Conservation (phyloP, 2,329 filamentous ascomycete species). For the Emergomyces orientalis region DNA sequence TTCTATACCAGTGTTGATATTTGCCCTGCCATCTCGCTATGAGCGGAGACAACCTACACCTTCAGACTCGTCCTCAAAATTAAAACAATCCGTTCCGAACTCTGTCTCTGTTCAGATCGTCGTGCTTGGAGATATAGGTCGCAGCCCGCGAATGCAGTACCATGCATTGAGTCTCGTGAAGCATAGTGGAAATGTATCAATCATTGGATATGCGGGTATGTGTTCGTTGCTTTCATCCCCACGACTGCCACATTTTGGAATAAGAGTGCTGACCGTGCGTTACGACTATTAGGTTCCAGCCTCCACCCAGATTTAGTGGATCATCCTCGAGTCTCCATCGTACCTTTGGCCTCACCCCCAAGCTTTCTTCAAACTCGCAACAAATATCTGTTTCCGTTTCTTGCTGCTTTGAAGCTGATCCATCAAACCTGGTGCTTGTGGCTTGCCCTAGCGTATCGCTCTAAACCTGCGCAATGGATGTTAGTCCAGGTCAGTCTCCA, state of each 20-base stretch:
- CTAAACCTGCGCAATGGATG: conserved; percentile 71
- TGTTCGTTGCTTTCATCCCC: background rate
- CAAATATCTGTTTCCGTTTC: conserved; percentile 64
- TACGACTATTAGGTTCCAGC: conserved; percentile 55
- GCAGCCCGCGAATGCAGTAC: conserved; percentile 97
- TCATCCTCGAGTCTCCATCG: conserved; percentile 60
- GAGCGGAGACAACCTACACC: background rate
- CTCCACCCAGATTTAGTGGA: conserved; percentile 67
- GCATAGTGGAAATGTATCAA: conserved; percentile 67
- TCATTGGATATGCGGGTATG: conserved; percentile 79
- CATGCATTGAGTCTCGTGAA: conserved; percentile 87
- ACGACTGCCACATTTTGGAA: background rate
- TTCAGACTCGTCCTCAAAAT: background rate
- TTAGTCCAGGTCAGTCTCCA: conserved; percentile 57
- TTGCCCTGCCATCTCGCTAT: background rate
- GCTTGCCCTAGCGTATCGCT: conserved; percentile 60
- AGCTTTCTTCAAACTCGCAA: conserved; percentile 55
- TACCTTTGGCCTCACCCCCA: conserved; percentile 61
- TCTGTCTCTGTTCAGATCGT: conserved; percentile 47
- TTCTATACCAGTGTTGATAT: background rate
- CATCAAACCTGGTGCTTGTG: conserved; percentile 70
- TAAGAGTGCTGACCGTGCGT: background rate
- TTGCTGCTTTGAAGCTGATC: conserved; percentile 74
- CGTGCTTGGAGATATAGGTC: conserved; percentile 88
- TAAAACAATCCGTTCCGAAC: background rate